phyloP scores from a whole-genome alignment of 139 green algal genomes.

The Desmodesmus armatus region DNA sequence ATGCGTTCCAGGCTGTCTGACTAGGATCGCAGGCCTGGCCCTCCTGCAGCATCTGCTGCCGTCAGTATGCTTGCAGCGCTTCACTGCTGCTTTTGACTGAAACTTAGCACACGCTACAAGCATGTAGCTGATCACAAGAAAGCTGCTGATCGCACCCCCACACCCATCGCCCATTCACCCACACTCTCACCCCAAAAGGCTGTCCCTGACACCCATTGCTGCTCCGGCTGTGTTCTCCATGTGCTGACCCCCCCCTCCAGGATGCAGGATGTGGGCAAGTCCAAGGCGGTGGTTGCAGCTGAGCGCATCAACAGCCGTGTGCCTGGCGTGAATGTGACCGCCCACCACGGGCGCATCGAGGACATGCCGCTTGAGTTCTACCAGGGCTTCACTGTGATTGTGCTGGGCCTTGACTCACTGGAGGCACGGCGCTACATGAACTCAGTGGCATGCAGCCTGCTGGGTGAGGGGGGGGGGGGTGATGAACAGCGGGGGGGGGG shows the following conservation, averaged over 20 bases:
- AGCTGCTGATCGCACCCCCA: not conserved
- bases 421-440: constrained; percentile 99
- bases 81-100: too few relatives aligned
- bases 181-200: too few relatives aligned
- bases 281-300: constrained; percentile 95
- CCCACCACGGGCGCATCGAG: constrained; percentile 95
- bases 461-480: constrained; percentile 70
- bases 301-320: constrained; percentile 87
- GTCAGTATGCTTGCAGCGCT: too few relatives aligned
- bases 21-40: too few relatives aligned
- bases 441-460: constrained; percentile 93
- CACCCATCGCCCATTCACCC: too few relatives aligned
- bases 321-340: constrained; percentile 77
- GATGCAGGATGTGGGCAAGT: constrained; percentile 92
- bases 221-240: too few relatives aligned
- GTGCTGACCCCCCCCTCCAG: constrained; percentile 66
- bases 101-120: too few relatives aligned
- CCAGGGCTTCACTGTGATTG: constrained; percentile 91
- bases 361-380: constrained; percentile 95
- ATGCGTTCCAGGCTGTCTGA: too few relatives aligned
- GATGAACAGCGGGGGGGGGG: too few relatives aligned
- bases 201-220: too few relatives aligned
- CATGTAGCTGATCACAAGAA: too few relatives aligned
- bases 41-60: too few relatives aligned
- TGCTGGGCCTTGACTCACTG: constrained; percentile 97